phyloP scores from a whole-genome alignment of 1,139 yeast genomes.

The Dujonia santamariae region DNA sequence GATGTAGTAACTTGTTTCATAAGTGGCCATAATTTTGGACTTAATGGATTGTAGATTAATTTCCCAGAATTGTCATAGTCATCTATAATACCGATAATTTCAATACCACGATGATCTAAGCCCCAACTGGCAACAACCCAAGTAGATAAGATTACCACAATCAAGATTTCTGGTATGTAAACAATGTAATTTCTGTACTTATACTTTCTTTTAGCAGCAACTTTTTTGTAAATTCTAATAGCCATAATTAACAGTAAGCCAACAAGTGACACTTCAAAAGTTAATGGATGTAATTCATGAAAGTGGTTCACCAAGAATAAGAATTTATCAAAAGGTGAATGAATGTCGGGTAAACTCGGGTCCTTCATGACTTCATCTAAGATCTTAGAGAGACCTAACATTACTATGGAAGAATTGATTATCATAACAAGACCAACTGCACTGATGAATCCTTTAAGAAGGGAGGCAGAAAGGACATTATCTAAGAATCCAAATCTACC shows the following conservation, averaged over 20 bases:
- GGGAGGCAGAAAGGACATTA: slow-evolving; percentile 77
- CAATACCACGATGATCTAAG: slow-evolving; percentile 60
- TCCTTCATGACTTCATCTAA: slow-evolving; percentile 31
- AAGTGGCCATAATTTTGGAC: slow-evolving; percentile 24
- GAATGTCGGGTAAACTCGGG: slow-evolving; percentile 52
- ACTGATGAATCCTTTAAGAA: slow-evolving; percentile 83
- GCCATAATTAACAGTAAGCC: slow-evolving; percentile 45
- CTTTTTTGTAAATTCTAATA: slow-evolving; percentile 42
- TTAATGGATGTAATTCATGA: slow-evolving; percentile 45
- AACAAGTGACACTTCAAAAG: slow-evolving; percentile 49
- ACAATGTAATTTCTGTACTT: slow-evolving; percentile 25
- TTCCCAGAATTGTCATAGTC: slow-evolving; percentile 17
- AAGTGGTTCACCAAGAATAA: slow-evolving; percentile 46
- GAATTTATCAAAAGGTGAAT: slow-evolving; percentile 74
- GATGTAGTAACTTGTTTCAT: slow-evolving; percentile 48
- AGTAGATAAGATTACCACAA: slow-evolving; percentile 68
- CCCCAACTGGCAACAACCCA: slow-evolving; percentile 49
- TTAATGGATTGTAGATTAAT: slow-evolving; percentile 32
- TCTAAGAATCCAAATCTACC: slow-evolving; percentile 86
- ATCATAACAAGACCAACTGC: slow-evolving; percentile 94
- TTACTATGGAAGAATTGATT: slow-evolving; percentile 69
- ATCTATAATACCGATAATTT: slow-evolving; percentile 66
- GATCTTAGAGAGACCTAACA: slow-evolving; percentile 58
- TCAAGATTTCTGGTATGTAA: slow-evolving; percentile 78
- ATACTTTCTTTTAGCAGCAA: slow-evolving; percentile 15